Conservation (phyloP, 345 rosid genomes). For the Firmiana major region DNA sequence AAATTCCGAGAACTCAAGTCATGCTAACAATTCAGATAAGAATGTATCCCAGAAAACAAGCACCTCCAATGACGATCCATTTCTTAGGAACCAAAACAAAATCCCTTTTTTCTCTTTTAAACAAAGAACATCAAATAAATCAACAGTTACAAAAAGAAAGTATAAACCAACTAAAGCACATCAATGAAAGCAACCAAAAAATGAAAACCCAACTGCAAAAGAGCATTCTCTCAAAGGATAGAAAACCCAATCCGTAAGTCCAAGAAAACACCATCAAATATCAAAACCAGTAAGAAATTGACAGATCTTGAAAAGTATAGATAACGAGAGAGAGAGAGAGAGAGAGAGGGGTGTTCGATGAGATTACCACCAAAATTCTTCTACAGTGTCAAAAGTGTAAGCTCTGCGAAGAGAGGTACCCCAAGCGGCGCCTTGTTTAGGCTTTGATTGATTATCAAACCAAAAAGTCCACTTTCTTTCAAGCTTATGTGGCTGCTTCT, state of each 20-base stretch:
- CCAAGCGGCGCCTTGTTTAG: conserved; percentile 80
- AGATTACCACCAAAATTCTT: conserved; percentile 88
- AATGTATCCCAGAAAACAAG: not conserved
- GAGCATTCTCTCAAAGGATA: not conserved
- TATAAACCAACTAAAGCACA: not conserved
- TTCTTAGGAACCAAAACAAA: not conserved
- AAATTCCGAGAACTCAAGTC: not conserved
- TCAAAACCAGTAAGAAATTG: not conserved
- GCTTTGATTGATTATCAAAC: conserved; percentile 78
- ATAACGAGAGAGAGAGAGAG: not conserved
- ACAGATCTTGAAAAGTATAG: not conserved
- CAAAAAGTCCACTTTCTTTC: conserved; percentile 92
- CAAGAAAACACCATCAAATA: not conserved
- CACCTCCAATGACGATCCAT: not conserved
- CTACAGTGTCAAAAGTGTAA: conserved; percentile 83
- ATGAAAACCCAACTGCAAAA: not conserved
- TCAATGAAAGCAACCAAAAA: not conserved
- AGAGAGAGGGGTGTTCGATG: not conserved
- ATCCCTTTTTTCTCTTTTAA: not conserved
- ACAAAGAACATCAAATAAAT: not conserved
- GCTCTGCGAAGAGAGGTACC: conserved; percentile 70
- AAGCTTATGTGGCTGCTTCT: conserved; percentile 55
- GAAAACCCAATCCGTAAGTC: not conserved
- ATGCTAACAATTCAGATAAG: not conserved
- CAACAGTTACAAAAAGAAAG: not conserved